These are phyloP conservation scores for Plasmodium fragile DNA, from an alignment of 169 alveolate species.

Conservation along the genomic window DNA sequence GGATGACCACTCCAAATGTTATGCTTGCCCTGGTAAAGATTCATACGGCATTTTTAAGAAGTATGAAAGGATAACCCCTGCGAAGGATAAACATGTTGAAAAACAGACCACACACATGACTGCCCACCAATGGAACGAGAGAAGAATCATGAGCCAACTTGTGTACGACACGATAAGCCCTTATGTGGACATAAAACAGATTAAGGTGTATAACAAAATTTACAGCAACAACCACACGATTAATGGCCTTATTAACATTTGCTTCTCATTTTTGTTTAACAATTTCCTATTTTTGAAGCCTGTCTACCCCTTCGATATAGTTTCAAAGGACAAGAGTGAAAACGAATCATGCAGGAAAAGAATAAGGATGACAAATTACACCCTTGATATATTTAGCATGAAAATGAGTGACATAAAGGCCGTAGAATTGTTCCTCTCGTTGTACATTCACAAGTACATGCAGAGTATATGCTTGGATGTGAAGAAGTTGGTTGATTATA, in stretches of 20 bases:
- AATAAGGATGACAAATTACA: constrained; percentile 27
- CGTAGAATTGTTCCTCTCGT: constrained; percentile 55
- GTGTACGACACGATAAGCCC: constrained; percentile 53
- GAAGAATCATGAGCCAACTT: constrained; percentile 10
- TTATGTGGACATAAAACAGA: constrained; percentile 39
- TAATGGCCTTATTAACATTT: constrained; percentile 66
- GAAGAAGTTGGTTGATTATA: constrained; percentile 59
- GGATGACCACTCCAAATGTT: neutral
- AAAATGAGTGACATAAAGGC: constrained; percentile 39
- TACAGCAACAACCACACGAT: constrained; percentile 23
- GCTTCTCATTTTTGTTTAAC: constrained; percentile 61
- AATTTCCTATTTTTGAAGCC: constrained; percentile 49
- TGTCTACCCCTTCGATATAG: constrained; percentile 69
- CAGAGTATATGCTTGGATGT: constrained; percentile 61
- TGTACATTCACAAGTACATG: constrained; percentile 66
- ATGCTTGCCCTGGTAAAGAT: neutral
- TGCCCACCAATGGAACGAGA: neutral
- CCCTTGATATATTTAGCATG: constrained; percentile 55
- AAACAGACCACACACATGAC: neutral
- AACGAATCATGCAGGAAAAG: constrained; percentile 21
- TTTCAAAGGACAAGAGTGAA: constrained; percentile 41
- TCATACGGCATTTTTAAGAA: neutral
- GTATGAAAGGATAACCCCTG: neutral
- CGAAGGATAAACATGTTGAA: neutral
- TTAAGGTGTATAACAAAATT: constrained; percentile 34